Percentiles rank a stretch among this genome's conserved stretches.
Conservation (phyloP, 352 stramenopile species). For the Phytophthora citrophthora region DNA sequence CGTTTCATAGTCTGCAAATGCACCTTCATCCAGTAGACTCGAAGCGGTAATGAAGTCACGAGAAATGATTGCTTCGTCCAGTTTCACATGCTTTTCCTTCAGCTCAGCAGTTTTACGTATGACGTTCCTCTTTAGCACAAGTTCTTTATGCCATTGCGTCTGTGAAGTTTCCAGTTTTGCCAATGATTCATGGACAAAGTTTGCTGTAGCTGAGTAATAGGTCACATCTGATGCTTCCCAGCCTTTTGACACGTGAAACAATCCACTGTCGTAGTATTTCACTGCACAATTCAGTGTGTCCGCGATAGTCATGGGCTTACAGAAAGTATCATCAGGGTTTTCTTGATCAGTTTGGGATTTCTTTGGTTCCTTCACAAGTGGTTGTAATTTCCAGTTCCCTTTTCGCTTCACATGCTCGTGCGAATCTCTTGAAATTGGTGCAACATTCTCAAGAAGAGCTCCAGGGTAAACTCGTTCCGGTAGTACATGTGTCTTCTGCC, state of each 20-base stretch:
- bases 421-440: constrained; percentile 14
- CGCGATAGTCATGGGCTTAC: constrained; percentile 45
- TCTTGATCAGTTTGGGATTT: neutral
- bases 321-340: constrained; percentile 9
- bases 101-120: constrained; percentile 52
- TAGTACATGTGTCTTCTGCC: constrained; percentile 69
- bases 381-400: constrained; percentile 61
- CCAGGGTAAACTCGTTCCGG: constrained; percentile 56
- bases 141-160: constrained; percentile 32
- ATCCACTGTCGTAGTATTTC: constrained; percentile 45
- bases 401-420: constrained; percentile 14
- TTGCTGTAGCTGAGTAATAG: constrained; percentile 42
- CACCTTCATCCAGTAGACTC: constrained; percentile 57
- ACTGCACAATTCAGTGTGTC: constrained; percentile 62
- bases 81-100: constrained; percentile 42
- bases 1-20: constrained; percentile 76
- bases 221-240: constrained; percentile 41
- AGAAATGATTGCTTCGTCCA: constrained; percentile 55
- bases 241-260: constrained; percentile 33
- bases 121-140: constrained; percentile 54
- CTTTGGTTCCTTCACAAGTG: constrained; percentile 30
- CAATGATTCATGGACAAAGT: constrained; percentile 42
- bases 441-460: constrained; percentile 15
- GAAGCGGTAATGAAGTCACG: constrained; percentile 49
- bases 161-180: constrained; percentile 23